Base-by-base conservation (phyloP, 352 stramenopile species). In the Pythium phragmiticola region DNA sequence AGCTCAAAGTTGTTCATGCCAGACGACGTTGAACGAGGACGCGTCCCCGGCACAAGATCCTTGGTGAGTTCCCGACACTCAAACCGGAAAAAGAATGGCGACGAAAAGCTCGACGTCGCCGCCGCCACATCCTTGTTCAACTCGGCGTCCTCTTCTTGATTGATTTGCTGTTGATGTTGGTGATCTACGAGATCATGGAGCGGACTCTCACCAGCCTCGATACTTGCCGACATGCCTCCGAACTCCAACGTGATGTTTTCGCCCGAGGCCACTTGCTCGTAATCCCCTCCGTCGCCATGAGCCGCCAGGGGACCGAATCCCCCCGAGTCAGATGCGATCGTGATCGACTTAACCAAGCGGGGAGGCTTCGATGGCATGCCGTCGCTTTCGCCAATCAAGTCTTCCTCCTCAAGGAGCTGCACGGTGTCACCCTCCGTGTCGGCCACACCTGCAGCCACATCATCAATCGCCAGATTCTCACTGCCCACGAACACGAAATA, bases 81-180 rank as follows among this genome's bases (percentile, higher is more conserved):
- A 48, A 94, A 94, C 11, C 72, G 84, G 30, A 95, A 89, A 65
- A 95, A 95, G 56, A 94, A 93, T 39, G 87, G 84, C 8, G 86
- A 75, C 13, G 83, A 94, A 57, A 94, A 91, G 34, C 78, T 91
- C 16, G 84, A 95, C 9, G 83, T 92, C 7, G 84, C 83, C 17
- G 88, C 85, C 2, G 82, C 85, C 0, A 92, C 85, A 66, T 92
- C 85, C 63, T 92, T 92, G 70, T 94, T 92, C 43, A 92, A 79
- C 61, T 92, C 80, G 0, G 78, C 83, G 57, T 92, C 83, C 64
- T 92, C 85, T 55, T 92, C 86, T 73, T 62, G 68, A 39, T 57
- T 78, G 49, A 28, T 83, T 17, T 68, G 65, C 9, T 63, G 59
- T 21, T 68, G 42, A 23, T 66, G 55, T 4, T 71, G 52, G 0